Percentiles rank a stretch among this genome's conserved stretches.
phyloP scores from a whole-genome alignment of 2,329 filamentous ascomycete species.

The Whalleya microplaca region DNA sequence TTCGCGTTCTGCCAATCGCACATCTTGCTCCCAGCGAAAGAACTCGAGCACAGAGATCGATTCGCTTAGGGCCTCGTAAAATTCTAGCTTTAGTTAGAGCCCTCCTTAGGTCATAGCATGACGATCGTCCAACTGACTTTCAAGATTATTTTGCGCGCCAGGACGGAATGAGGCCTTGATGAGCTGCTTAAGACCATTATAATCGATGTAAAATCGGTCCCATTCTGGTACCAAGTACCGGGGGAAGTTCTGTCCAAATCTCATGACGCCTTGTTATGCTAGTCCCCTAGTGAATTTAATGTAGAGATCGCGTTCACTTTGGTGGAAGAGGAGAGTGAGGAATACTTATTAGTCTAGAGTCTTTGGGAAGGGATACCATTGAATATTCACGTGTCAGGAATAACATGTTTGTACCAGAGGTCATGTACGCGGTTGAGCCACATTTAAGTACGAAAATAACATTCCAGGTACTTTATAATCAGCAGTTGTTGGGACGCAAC shows the following conservation, averaged over 20 bases:
- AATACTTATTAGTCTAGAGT: too few species aligned
- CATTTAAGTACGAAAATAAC: too few species aligned
- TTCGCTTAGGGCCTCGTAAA: not conserved
- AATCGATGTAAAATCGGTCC: slow-evolving; percentile 34
- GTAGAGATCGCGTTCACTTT: too few species aligned
- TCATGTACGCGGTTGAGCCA: too few species aligned
- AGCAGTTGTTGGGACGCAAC: too few species aligned
- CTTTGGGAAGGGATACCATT: too few species aligned
- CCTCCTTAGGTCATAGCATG: not conserved
- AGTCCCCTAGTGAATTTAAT: too few species aligned
- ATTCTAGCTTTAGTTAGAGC: not conserved
- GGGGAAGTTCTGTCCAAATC: slow-evolving; percentile 36
- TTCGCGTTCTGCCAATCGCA: not conserved
- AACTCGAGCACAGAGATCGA: not conserved
- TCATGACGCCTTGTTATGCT: slow-evolving; percentile 28
- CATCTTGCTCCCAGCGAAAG: not conserved
- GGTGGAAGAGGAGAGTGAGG: too few species aligned
- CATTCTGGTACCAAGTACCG: slow-evolving; percentile 33
- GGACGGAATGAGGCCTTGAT: slow-evolving; percentile 13
- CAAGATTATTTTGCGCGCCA: not conserved
- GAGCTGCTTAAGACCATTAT: slow-evolving; percentile 31
- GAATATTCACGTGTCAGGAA: too few species aligned
- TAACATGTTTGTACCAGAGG: too few species aligned
- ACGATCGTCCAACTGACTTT: not conserved
- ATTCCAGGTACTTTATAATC: too few species aligned